phyloP scores from a whole-genome alignment of 495 filamentous ascomycete species.

The Xylaria acuta region DNA sequence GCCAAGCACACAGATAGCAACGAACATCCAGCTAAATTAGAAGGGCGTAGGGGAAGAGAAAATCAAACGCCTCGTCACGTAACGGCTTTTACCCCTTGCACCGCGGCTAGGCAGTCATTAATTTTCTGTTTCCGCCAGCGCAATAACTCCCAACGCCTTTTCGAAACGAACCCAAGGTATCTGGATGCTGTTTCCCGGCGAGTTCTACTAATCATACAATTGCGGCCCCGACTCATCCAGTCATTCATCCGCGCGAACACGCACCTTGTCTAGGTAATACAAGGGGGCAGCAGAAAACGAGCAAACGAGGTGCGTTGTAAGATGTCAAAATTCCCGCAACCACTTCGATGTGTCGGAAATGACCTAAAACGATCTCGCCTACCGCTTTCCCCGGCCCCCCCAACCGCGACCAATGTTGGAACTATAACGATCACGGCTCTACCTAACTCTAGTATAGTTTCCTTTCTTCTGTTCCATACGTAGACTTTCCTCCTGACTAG shows the following conservation, averaged over 20 bases:
- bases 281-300: background rate
- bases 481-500: conserved; percentile 83
- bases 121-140: background rate
- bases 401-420: background rate
- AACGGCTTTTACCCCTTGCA: background rate
- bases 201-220: conserved; percentile 9
- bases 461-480: conserved; percentile 74
- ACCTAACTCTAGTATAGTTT: conserved; percentile 63
- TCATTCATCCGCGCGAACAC: background rate
- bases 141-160: conserved; percentile 10
- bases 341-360: background rate
- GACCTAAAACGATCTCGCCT: background rate
- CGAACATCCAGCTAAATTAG: background rate
- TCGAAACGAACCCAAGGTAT: conserved; percentile 11
- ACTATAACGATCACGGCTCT: conserved; percentile 17
- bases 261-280: background rate
- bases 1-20: background rate
- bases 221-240: background rate
- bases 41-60: background rate
- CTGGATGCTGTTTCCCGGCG: conserved; percentile 5
- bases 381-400: no score
- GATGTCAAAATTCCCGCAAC: background rate
- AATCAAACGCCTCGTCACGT: background rate
- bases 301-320: background rate
- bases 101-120: background rate